Percentiles rank a stretch among this genome's conserved stretches.
Evolutionary conservation across 441 rosid genomes (phyloP).

Genomic region (Adansonia madagascariensis): DNA sequence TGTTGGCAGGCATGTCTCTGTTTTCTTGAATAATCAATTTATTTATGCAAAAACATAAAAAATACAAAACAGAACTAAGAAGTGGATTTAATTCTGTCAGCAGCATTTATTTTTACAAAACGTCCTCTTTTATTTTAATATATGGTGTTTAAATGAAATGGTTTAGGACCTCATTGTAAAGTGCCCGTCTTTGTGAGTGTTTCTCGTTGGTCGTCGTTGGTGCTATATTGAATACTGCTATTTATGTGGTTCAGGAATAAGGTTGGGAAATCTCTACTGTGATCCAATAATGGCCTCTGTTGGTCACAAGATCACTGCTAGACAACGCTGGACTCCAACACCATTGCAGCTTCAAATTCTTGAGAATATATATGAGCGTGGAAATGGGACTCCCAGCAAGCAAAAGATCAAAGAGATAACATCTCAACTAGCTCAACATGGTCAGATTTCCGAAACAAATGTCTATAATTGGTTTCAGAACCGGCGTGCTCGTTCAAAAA

Average conservation of each 20-base stretch:
- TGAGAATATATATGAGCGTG: neutral
- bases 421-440: constrained; percentile 59
- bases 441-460: constrained; percentile 74
- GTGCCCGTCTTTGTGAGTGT: neutral
- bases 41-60: too few relatives aligned
- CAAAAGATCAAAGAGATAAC: constrained; percentile 72
- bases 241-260: constrained; percentile 36
- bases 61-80: too few relatives aligned
- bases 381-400: constrained; percentile 14
- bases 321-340: constrained; percentile 26
- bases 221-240: neutral
- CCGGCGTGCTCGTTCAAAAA: constrained; percentile 21
- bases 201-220: neutral
- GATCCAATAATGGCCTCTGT: constrained; percentile 49
- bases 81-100: too few relatives aligned
- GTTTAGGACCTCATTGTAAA: neutral
- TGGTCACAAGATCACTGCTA: constrained; percentile 54
- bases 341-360: constrained; percentile 11
- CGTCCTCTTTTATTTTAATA: too few relatives aligned
- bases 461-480: constrained; percentile 78
- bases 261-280: constrained; percentile 50
- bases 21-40: too few relatives aligned
- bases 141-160: neutral
- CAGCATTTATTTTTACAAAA: too few relatives aligned
- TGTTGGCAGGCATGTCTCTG: too few relatives aligned